A percentile compares a stretch with the other conserved stretches of the same genome.
phyloP scores from a whole-genome alignment of 2,329 filamentous ascomycete genomes.

The Aspergillus calidoustus region DNA sequence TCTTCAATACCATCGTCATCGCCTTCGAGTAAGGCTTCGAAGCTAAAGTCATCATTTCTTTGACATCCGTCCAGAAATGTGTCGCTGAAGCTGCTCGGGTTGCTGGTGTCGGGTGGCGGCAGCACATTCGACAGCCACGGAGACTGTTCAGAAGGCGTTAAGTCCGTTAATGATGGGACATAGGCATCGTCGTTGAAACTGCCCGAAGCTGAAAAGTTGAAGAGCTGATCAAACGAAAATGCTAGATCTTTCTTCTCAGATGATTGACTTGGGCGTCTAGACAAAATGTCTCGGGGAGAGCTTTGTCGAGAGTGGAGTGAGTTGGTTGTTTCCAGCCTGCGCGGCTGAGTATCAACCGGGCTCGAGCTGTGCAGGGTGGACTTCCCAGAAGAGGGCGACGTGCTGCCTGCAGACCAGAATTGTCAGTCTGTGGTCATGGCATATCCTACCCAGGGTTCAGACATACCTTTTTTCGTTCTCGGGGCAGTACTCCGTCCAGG shows the following conservation, averaged over 20 bases:
- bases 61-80: conserved; percentile 15
- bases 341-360: conserved; percentile 6
- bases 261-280: conserved; percentile 8
- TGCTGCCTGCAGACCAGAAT: conserved; percentile 10
- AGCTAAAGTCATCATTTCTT: conserved; percentile 30
- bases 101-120: conserved; percentile 13
- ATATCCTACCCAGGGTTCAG: not conserved
- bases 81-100: conserved; percentile 13
- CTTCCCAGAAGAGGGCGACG: conserved; percentile 17
- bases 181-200: conserved; percentile 21
- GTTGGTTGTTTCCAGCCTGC: not conserved
- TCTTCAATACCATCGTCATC: conserved; percentile 60
- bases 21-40: conserved; percentile 39
- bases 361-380: conserved; percentile 6
- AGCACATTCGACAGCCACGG: conserved; percentile 26
- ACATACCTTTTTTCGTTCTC: conserved; percentile 54
- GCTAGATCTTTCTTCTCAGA: conserved; percentile 14
- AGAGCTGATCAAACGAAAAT: conserved; percentile 18
- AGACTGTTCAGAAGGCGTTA: conserved; percentile 20
- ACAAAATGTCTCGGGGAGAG: conserved; percentile 4
- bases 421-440: conserved; percentile 9
- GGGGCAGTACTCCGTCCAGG: conserved; percentile 36
- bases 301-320: conserved; percentile 8
- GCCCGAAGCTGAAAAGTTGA: conserved; percentile 14
- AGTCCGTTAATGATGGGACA: conserved; percentile 17